phyloP scores from a whole-genome alignment of 495 filamentous ascomycete species.

The Aspergillus carlsbadensis region DNA sequence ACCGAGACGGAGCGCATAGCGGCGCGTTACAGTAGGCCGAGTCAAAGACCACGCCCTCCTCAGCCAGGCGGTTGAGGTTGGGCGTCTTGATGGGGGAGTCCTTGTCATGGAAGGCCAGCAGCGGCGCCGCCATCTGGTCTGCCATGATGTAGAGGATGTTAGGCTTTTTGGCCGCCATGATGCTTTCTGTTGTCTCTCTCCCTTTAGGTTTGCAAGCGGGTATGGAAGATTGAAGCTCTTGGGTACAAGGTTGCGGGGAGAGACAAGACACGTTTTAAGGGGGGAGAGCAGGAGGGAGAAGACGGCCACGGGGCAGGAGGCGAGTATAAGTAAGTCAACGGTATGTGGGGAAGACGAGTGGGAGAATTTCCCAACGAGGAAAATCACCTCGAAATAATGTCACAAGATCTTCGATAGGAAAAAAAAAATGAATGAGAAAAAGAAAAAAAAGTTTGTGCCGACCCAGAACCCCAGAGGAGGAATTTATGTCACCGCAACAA shows the following conservation, averaged over 20 bases:
- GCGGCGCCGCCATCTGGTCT: conserved; percentile 84
- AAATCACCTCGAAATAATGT: neutral
- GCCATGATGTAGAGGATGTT: conserved; percentile 91
- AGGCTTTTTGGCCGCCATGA: conserved; percentile 52
- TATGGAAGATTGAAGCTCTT: neutral
- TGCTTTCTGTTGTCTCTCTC: conserved; percentile 11
- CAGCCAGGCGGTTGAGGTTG: conserved; percentile 76
- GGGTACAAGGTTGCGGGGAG: conserved; percentile 1
- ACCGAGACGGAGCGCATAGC: conserved; percentile 83
- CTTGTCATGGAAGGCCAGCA: conserved; percentile 80
- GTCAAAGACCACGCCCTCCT: conserved; percentile 77
- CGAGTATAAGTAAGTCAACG: conserved; percentile 17
- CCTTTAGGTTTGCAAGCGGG: neutral
- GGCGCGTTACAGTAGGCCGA: conserved; percentile 88
- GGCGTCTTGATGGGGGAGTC: conserved; percentile 81
- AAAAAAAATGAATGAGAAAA: conserved; percentile 11
- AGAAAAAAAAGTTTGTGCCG: conserved; percentile 11
- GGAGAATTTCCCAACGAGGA: conserved; percentile 1
- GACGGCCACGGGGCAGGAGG: conserved; percentile 2
- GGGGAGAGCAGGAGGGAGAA: conserved; percentile 13
- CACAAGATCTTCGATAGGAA: conserved; percentile 10
- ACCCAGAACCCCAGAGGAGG: conserved; percentile 7
- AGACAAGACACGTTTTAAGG: neutral
- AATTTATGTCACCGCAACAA: conserved; percentile 23
- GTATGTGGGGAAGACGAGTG: conserved; percentile 11